Evolutionary conservation across 2,329 filamentous ascomycete species (phyloP), one percentile per base, ranked within the genome.

Genomic region (Claviceps sp.): DNA sequence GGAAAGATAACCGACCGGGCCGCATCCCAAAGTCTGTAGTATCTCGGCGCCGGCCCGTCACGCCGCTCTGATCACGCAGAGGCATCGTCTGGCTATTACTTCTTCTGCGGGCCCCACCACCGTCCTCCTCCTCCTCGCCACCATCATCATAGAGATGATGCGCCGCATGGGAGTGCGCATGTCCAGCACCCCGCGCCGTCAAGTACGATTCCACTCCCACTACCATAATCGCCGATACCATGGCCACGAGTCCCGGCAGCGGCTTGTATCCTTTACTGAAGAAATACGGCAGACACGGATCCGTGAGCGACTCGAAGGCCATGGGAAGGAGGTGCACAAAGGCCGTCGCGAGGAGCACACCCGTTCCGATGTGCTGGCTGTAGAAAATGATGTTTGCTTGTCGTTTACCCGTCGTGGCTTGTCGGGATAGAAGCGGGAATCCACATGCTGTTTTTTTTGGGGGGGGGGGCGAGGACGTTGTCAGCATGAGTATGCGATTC

Each of bases 131-230:
- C 30, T 61, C 64, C 37, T 72, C 70, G 16, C 72, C 69, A 3
- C 73, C 72, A 37, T 76, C 74, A 69, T 76, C 76, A 65, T 73
- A 77, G 37, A 67, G 66, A 11, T 63, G 63, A 52, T 71, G 71
- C 37, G 70, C 30, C 30, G 30, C 65, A 57, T 82, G 79, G 1
- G 76, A 74, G 60, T 83, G 77, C 1, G 77, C 77, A 60, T 81
- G 81, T 1, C 78, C 73, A 1, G 80, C 81, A 44, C 81, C 81
- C 52, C 79, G 70, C 2, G 84, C 85, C 0, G 88, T 89, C 59
- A 97, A 83, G 65, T 89, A 88, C 70, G 93, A 95, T 67, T 97
- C 91, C 50, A 96, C 77, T 2, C 81, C 79, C 6, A 95, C 87
- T 3, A 96, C 89, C 4, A 86, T 71, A 54, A 95, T 75, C n/a